phyloP scores from a whole-genome alignment of 441 rosid genomes.

The Syzygium syzygioides region DNA sequence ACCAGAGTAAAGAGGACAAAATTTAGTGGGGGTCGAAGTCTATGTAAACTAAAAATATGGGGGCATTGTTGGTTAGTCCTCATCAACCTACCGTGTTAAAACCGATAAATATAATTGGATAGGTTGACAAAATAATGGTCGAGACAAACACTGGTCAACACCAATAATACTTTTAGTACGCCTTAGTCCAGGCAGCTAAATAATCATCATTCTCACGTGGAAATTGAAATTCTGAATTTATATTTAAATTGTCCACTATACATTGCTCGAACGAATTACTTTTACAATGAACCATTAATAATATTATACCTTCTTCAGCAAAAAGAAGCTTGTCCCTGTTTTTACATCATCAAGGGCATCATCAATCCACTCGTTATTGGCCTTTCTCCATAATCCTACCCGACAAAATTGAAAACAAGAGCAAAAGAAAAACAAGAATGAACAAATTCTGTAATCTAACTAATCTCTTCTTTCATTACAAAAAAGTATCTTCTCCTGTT shows the following conservation, averaged over 20 bases:
- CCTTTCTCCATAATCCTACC: too few species aligned
- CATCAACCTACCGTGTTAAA: not conserved
- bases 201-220: not conserved
- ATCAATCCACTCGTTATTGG: not conserved
- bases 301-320: not conserved
- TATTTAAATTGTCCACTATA: too few species aligned
- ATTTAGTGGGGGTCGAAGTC: not conserved
- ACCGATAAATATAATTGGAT: not conserved
- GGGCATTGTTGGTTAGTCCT: not conserved
- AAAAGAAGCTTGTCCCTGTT: too few species aligned
- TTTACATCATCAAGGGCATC: not conserved
- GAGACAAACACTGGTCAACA: not conserved
- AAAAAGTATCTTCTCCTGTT: too few species aligned
- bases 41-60: not conserved
- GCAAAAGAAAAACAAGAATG: too few species aligned
- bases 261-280: not conserved
- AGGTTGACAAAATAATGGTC: too few species aligned
- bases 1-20: not conserved
- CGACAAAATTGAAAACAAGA: too few species aligned
- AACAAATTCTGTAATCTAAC: too few species aligned
- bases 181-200: not conserved
- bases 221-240: too few species aligned
- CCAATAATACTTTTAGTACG: not conserved
- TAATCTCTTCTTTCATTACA: too few species aligned
- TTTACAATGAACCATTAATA: too few species aligned